Base-by-base conservation (phyloP, 2,329 filamentous ascomycete genomes). In the Apiospora marii region DNA sequence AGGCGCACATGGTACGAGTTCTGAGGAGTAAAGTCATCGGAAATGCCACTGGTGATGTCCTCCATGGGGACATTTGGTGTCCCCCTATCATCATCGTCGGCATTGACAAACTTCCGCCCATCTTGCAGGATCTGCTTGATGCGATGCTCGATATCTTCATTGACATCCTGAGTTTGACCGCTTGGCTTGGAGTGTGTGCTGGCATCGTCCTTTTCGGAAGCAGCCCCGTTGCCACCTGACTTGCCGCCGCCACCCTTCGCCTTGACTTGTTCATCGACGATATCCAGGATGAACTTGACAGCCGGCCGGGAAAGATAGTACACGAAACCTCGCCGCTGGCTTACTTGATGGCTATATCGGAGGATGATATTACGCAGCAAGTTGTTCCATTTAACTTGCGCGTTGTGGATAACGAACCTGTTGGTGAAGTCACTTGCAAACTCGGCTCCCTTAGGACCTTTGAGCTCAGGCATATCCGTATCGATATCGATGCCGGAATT, bases 371-470 rank as follows among this genome's bases (percentile, higher is more conserved):
- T 98, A 73, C 96, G 91, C 49, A 99, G 84, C 14, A 95, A 90
- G 78, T 99, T 99, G 84, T 98, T 98, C 96, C 96, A 99, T 82
- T 99, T 99, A 72, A 99, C 86, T 79, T 99, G 96, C 80, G 97
- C 90, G 78, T 99, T 99, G 85, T 99, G 96, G 70, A 99, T 93
- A 77, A 98, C 96, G 85, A 99, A 99, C 1, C 96, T 93, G 80
- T 99, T 99, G 81, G 97, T 96, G 86, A 98, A 99, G 80, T 98
- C 95, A 81, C 93, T 98, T 68, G 94, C 92, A 76, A 96, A 96
- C 76, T 98, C 95, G 22, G 93, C 90, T 4, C 92, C 89, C 0
- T 92, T 90, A 3, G 92, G 90, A 1, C 92, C 88, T 75, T 94
- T 91, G 70, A 92, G 58, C 58, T 64, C 58, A 37, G 58, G 58